A percentile compares a stretch with the other conserved stretches of the same genome.
Evolutionary conservation across 352 stramenopile species (phyloP).

Genomic region (Stephanocyclus meneghinianus): DNA sequence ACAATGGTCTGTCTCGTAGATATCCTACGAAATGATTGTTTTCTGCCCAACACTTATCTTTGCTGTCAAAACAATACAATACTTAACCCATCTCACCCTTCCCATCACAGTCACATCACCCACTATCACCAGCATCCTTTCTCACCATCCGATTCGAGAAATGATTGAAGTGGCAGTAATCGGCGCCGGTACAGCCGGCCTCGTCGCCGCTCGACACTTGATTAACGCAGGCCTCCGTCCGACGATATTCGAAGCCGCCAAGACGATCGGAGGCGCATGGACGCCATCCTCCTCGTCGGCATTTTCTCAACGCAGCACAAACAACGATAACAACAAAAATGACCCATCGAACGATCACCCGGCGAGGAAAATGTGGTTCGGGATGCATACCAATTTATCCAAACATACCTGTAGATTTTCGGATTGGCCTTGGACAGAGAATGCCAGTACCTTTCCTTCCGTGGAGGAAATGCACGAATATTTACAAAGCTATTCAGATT

Average conservation of each 20-base stretch:
- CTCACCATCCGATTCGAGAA: not conserved
- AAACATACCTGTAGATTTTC: constrained; percentile 71
- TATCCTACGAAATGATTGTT: no score
- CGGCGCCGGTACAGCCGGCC: constrained; percentile 67
- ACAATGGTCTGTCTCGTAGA: no score
- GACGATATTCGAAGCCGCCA: constrained; percentile 69
- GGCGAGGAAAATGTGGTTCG: constrained; percentile 64
- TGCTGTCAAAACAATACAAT: not conserved
- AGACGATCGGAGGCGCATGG: constrained; percentile 70
- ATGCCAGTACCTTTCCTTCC: constrained; percentile 59
- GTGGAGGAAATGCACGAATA: constrained; percentile 64
- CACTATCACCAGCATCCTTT: not conserved
- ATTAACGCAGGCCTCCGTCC: constrained; percentile 54
- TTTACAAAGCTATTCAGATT: constrained; percentile 52
- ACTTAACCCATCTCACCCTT: not conserved
- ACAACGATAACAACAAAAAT: not conserved
- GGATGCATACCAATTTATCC: constrained; percentile 70
- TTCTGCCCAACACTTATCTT: no score
- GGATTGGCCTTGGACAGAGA: constrained; percentile 63
- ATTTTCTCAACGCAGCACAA: constrained; percentile 5
- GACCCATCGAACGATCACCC: constrained; percentile 20
- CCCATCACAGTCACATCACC: not conserved
- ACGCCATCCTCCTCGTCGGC: constrained; percentile 24
- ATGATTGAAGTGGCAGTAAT: constrained; percentile 79
- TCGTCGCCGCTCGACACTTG: constrained; percentile 66